Evolutionary conservation across 805 yeast genomes (phyloP).

Genomic region (Metschnikowia proteae): DNA sequence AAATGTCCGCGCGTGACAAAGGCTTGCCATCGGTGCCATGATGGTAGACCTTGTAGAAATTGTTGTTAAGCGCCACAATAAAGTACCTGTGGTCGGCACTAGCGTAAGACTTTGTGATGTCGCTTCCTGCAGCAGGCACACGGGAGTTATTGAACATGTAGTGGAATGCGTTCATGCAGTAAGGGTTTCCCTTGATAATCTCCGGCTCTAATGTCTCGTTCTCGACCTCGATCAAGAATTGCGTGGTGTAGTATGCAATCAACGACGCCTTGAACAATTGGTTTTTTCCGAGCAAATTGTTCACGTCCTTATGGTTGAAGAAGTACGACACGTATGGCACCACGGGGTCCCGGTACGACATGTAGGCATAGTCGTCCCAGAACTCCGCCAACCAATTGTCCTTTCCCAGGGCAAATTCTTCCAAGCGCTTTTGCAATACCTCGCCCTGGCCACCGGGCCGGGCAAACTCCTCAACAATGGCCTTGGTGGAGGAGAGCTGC

Average conservation of each 20-base stretch:
- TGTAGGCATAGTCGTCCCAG: conserved; percentile 94
- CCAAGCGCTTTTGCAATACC: conserved; percentile 62
- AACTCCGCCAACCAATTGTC: conserved; percentile 88
- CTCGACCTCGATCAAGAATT: conserved; percentile 65
- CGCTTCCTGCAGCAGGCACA: conserved; percentile 65
- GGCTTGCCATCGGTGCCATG: conserved; percentile 45
- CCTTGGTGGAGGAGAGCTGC: conserved; percentile 49
- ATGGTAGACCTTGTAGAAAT: conserved; percentile 73
- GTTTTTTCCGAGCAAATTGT: conserved; percentile 53
- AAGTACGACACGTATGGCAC: conserved; percentile 92
- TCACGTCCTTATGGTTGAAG: conserved; percentile 72
- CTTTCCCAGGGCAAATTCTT: conserved; percentile 51
- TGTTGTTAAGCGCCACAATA: conserved; percentile 68
- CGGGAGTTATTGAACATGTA: conserved; percentile 89
- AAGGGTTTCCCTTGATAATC: conserved; percentile 70
- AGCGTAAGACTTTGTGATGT: conserved; percentile 55
- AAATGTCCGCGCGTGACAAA: conserved; percentile 46
- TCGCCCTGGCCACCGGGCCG: conserved; percentile 61
- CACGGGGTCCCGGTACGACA: conserved; percentile 90
- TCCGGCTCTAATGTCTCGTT: conserved; percentile 78
- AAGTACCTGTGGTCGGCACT: conserved; percentile 58
- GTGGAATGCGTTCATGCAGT: conserved; percentile 90
- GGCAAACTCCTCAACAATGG: conserved; percentile 62
- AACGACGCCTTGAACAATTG: conserved; percentile 75
- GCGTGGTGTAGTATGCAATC: conserved; percentile 60